These are phyloP conservation scores for Backusella morwellensis DNA, from an alignment of 192 early-diverging fungal species.

Conservation along the genomic window DNA sequence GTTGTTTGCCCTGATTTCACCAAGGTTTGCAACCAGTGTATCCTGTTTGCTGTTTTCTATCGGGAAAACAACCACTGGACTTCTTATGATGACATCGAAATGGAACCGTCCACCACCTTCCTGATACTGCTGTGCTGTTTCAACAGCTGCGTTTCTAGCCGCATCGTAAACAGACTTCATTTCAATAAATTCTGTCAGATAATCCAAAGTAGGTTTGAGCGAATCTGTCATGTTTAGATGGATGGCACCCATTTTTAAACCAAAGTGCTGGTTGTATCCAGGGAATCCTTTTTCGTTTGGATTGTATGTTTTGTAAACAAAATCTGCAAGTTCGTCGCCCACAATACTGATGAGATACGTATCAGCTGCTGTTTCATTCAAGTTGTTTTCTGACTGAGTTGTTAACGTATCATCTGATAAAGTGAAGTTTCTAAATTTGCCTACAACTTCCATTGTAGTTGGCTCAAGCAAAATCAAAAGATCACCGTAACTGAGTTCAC, in stretches of 20 bases:
- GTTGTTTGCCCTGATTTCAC: slow-evolving; percentile 70
- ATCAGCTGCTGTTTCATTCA: not conserved
- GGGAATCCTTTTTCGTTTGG: slow-evolving; percentile 48
- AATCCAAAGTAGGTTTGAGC: slow-evolving; percentile 57
- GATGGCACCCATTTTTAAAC: slow-evolving; percentile 62
- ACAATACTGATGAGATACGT: slow-evolving; percentile 64
- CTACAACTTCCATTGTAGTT: slow-evolving; percentile 43
- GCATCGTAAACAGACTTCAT: slow-evolving; percentile 74
- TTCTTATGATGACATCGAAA: slow-evolving; percentile 70
- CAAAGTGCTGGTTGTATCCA: slow-evolving; percentile 66
- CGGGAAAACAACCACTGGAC: slow-evolving; percentile 78
- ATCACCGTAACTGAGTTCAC: slow-evolving; percentile 54
- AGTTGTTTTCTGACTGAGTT: not conserved
- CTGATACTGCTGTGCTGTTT: slow-evolving; percentile 64
- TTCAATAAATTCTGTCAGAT: slow-evolving; percentile 66
- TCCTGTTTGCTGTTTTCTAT: slow-evolving; percentile 45
- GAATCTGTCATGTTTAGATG: slow-evolving; percentile 64
- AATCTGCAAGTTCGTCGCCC: slow-evolving; percentile 71
- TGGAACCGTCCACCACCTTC: slow-evolving; percentile 61
- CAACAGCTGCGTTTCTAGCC: slow-evolving; percentile 63
- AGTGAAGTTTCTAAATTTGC: slow-evolving; percentile 53
- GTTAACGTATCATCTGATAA: slow-evolving; percentile 46
- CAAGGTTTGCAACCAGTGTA: slow-evolving; percentile 60
- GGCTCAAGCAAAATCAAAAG: slow-evolving; percentile 51
- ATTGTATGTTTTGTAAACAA: slow-evolving; percentile 72